Evolutionary conservation across 495 filamentous ascomycete species (phyloP).

Genomic region (Glarea lozoyensis): DNA sequence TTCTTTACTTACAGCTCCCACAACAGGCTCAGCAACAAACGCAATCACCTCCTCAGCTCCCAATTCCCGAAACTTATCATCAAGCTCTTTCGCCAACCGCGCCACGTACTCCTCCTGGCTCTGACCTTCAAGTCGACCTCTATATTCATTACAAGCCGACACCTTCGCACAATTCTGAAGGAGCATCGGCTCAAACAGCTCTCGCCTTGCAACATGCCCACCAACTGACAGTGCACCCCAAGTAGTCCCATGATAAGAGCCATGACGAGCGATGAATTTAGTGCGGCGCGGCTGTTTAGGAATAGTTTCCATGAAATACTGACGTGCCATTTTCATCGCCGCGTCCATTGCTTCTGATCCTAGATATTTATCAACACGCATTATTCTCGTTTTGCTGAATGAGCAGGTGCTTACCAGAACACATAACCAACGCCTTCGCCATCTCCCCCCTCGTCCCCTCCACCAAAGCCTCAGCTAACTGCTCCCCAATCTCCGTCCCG

Average conservation of each 20-base stretch:
- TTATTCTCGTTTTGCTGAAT: too few species aligned
- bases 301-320: conserved; percentile 7
- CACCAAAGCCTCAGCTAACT: too few species aligned
- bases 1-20: too few species aligned
- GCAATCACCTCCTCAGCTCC: conserved; percentile 63
- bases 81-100: conserved; percentile 53
- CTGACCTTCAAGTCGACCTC: conserved; percentile 32
- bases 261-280: neutral
- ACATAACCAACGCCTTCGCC: too few species aligned
- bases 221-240: neutral
- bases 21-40: conserved; percentile 63
- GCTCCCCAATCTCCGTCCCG: too few species aligned
- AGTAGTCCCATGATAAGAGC: neutral
- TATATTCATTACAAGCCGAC: conserved; percentile 49
- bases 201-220: neutral
- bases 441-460: too few species aligned
- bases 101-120: conserved; percentile 34
- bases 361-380: too few species aligned
- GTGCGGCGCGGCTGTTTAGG: conserved; percentile 4
- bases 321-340: conserved; percentile 50
- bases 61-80: conserved; percentile 59
- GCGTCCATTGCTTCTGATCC: conserved; percentile 57
- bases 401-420: too few species aligned
- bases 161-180: conserved; percentile 28
- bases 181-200: neutral